Evolutionary conservation across 495 filamentous ascomycete species (phyloP).

Genomic region (Penicillium robsamsonii): DNA sequence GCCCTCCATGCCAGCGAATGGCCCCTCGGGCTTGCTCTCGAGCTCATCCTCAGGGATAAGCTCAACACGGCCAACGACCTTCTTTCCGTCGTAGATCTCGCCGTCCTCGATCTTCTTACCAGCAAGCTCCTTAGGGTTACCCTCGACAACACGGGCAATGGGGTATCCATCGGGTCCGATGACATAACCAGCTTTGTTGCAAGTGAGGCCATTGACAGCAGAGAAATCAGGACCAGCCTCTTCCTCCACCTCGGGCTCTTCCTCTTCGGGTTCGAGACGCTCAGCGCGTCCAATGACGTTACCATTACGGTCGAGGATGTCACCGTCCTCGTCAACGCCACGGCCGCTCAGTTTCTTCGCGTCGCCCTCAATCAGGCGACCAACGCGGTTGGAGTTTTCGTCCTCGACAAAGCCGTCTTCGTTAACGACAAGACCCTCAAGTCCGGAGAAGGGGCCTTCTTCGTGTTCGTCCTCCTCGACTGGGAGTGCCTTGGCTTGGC

Average conservation of each 20-base stretch:
- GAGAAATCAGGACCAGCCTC: constrained; percentile 53
- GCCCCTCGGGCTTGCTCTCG: constrained; percentile 63
- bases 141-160: constrained; percentile 67
- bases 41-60: constrained; percentile 70
- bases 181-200: constrained; percentile 81
- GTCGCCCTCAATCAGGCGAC: constrained; percentile 58
- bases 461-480: constrained; percentile 55
- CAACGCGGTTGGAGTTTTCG: constrained; percentile 57
- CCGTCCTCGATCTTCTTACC: constrained; percentile 71
- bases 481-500: constrained; percentile 56
- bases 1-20: constrained; percentile 73
- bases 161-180: constrained; percentile 67
- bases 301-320: constrained; percentile 61
- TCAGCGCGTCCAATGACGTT: constrained; percentile 61
- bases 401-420: constrained; percentile 60
- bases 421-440: constrained; percentile 60
- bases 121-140: constrained; percentile 62
- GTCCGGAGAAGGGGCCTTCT: constrained; percentile 61
- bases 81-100: constrained; percentile 69
- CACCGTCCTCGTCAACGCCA: constrained; percentile 63
- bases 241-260: constrained; percentile 41
- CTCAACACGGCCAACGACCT: constrained; percentile 71
- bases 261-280: constrained; percentile 36
- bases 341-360: constrained; percentile 62
- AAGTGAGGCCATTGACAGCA: constrained; percentile 59